phyloP scores from a whole-genome alignment of 2,329 filamentous ascomycete species.

The Scopulariopsis brevicaulis region DNA sequence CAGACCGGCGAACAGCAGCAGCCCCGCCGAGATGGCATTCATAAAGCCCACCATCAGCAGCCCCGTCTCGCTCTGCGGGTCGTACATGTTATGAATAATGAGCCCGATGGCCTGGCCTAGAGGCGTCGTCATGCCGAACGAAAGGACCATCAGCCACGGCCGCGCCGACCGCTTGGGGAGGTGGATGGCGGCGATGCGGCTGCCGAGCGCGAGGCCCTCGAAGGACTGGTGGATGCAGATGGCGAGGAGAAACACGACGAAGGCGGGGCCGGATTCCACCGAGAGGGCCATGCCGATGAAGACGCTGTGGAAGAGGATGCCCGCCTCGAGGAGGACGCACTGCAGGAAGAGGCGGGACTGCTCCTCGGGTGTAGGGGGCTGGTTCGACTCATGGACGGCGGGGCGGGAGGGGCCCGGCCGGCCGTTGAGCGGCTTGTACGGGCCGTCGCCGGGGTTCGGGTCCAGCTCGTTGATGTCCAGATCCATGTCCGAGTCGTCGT shows the following conservation, averaged over 20 bases:
- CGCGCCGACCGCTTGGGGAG: constrained; percentile 64
- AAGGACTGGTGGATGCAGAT: constrained; percentile 84
- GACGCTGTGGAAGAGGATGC: constrained; percentile 74
- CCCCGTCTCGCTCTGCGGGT: constrained; percentile 64
- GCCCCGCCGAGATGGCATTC: constrained; percentile 73
- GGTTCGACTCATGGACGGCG: constrained; percentile 5
- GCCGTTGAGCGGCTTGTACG: constrained; percentile 6
- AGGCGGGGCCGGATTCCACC: constrained; percentile 68
- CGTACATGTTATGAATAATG: constrained; percentile 66
- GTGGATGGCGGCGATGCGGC: constrained; percentile 71
- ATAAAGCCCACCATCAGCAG: constrained; percentile 77
- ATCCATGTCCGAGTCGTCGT: constrained; percentile 44
- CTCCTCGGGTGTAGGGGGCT: constrained; percentile 31
- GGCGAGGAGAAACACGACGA: constrained; percentile 68
- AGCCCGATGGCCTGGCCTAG: constrained; percentile 77
- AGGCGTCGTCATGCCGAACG: constrained; percentile 68
- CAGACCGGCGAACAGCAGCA: constrained; percentile 71
- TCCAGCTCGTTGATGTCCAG: constrained; percentile 51
- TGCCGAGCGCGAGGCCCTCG: constrained; percentile 76
- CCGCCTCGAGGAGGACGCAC: constrained; percentile 69
- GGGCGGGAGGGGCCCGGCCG: neutral
- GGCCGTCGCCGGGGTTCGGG: constrained; percentile 16
- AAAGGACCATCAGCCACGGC: constrained; percentile 75
- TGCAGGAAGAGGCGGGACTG: constrained; percentile 60
- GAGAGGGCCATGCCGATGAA: constrained; percentile 84